Evolutionary conservation across 768 basidiomycete genomes (phyloP), one percentile per base, ranked within the genome.

Genomic region (Lactarius hatsudake): DNA sequence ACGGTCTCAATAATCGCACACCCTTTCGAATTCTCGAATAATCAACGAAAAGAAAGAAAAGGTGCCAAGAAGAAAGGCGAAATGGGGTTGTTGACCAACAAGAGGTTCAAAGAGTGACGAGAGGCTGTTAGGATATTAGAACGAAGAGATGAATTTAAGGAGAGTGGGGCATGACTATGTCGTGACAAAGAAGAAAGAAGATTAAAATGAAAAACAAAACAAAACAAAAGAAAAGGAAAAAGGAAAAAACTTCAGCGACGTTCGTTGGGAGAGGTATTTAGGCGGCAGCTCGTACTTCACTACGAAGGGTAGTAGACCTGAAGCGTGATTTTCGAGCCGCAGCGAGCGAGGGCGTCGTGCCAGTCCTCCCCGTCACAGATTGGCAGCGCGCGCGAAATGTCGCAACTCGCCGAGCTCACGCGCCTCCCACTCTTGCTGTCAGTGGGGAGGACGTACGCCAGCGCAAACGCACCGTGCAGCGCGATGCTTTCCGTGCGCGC

Each of bases 401-500:
- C 68, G 20, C 28, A 30, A 15, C 51, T 65, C 54, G 57, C 18
- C 53, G 57, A 28, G 38, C 63, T 63, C 58, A 36, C 67, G 48
- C 60, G 69, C 26, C 58, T 55, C 36, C 18, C 61, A 2, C 45
- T 34, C 5, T 10, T n/a, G 61, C 69, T 30, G 62, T 45, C 32
- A 81, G 78, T 45, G 26, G 81, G 81, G 63, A 84, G 79, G 57
- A 83, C 72, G 70, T 86, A 82, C 23, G 83, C 84, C 38, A 91
- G 75, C 9, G 79, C 81, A 73, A 91, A 91, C 1, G 79, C 76
- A 8, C 81, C 77, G 0, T 81, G 80, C 28, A 91, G 82, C 15
- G 81, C 78, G 53, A 86, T 70, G 58, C 81, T 82, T 74, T 87
- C 87, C 71, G 86, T 83, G 28, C 81, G 79, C n/a, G 83, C 80